Percentiles rank a stretch among this genome's conserved stretches.
phyloP scores from a whole-genome alignment of 1,284 basidiomycete species.

The Kwoniella shivajii region DNA sequence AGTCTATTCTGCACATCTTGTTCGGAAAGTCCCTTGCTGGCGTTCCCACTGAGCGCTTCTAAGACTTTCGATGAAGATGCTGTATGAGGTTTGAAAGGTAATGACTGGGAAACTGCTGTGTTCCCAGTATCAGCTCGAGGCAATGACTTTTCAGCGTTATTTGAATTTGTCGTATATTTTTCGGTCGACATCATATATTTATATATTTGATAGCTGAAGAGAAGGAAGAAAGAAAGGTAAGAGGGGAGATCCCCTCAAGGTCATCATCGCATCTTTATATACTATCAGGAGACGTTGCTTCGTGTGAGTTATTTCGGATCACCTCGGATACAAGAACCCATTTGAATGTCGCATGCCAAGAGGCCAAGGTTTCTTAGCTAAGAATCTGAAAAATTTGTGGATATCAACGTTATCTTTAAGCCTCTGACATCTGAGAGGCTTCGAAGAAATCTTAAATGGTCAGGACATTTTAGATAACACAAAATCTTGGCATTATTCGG shows the following conservation, averaged over 20 bases:
- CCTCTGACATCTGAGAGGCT: neutral
- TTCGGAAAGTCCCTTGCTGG: slow-evolving; percentile 41
- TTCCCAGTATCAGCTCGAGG: slow-evolving; percentile 21
- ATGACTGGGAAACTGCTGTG: slow-evolving; percentile 28
- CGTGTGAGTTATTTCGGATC: no score
- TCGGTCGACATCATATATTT: slow-evolving; percentile 9
- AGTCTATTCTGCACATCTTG: slow-evolving; percentile 36
- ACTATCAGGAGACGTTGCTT: no score
- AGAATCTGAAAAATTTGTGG: neutral
- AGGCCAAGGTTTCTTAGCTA: slow-evolving; percentile 5
- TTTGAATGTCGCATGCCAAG: slow-evolving; percentile 2
- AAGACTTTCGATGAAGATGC: slow-evolving; percentile 40
- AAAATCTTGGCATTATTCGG: neutral
- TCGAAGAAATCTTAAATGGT: neutral
- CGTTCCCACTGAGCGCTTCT: slow-evolving; percentile 44
- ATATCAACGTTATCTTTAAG: neutral
- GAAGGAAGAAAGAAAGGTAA: neutral
- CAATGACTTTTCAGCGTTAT: slow-evolving; percentile 9
- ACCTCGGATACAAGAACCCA: neutral
- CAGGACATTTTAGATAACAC: neutral
- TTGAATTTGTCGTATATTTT: slow-evolving; percentile 6
- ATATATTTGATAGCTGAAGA: neutral
- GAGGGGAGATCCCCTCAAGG: neutral
- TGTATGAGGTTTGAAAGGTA: slow-evolving; percentile 48
- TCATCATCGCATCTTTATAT: neutral